phyloP scores from a whole-genome alignment of 2,329 filamentous ascomycete species.

The Celoporthe dispersa region DNA sequence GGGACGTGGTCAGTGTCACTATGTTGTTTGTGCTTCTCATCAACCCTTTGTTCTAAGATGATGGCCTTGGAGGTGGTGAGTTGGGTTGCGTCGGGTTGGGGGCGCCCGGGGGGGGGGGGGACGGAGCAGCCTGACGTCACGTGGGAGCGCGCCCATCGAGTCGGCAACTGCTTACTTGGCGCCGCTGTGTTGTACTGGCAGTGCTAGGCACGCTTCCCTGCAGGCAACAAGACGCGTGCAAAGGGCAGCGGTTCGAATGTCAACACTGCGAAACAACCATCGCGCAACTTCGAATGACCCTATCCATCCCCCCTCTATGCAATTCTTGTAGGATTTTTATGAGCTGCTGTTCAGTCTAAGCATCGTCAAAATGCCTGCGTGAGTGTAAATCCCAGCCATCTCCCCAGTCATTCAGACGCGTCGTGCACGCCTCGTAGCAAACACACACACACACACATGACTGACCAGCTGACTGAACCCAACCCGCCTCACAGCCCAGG shows the following conservation, averaged over 20 bases:
- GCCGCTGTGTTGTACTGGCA: background rate
- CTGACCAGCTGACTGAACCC: background rate
- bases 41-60: background rate
- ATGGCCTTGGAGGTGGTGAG: background rate
- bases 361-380: slow-evolving; percentile 49
- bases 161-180: background rate
- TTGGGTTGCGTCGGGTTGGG: background rate
- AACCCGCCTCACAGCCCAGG: slow-evolving; percentile 58
- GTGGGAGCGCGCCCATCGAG: slow-evolving; percentile 11
- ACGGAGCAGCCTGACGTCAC: slow-evolving; percentile 10
- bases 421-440: background rate
- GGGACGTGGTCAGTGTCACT: background rate
- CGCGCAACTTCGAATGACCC: background rate
- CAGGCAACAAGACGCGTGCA: slow-evolving; percentile 23
- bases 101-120: background rate
- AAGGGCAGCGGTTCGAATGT: slow-evolving; percentile 12
- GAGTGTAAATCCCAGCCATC: slow-evolving; percentile 33
- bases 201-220: slow-evolving; percentile 19
- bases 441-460: background rate
- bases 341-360: slow-evolving; percentile 6
- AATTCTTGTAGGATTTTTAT: background rate
- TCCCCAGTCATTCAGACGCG: slow-evolving; percentile 26
- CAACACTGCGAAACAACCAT: background rate
- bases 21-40: background rate
- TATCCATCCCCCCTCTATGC: background rate